Evolutionary conservation across 23 red algal genomes (phyloP), one percentile per base, ranked within the genome.

Genomic region (Porphyridium purpureum): DNA sequence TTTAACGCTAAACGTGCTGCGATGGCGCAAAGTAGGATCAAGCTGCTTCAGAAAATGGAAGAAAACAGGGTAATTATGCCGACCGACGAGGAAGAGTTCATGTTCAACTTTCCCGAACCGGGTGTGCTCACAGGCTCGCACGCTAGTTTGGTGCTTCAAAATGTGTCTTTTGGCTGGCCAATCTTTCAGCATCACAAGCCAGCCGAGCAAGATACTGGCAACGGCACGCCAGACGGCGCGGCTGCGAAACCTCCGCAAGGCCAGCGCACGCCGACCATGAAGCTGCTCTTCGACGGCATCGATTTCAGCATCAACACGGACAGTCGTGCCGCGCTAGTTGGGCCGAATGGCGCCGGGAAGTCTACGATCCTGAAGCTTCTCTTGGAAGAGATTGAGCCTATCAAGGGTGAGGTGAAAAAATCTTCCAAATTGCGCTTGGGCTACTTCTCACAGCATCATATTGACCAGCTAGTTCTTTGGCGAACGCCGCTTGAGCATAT

Each of bases 401-500:
- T 41, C 11, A 66, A 74, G 2, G 88, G 88, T 48, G 68, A 71
- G 33, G 72, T 85, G 14, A 59, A 62, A 50, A 59, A 69, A 19
- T 77, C 71, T 7, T 58, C 70, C 21, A 95, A 95, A 58, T 42
- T 95, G 62, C 78, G 88, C 4, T 24, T 95, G 3, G 88, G 76
- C 20, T 84, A 77, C 58, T 95, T 95, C 40, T 75, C 88, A 31
- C 88, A 95, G 30, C 88, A 95, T 55, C 88, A 95, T 33, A 62
- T 95, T 27, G 88, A 95, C 31, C 69, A 78, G 49, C 64, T 92
- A 25, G 83, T 92, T 21, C 49, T 92, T 4, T 79, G 74, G 63
- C 62, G 83, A 27, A 92, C 83, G 26, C 83, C 83, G 17, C 48
- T 92, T 52, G 83, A 92, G 50, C 83, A 92, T 31, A 77, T 92